Evolutionary conservation across 164 flowering plant genomes (phyloP).

Genomic region (Umbilicus rupestris): DNA sequence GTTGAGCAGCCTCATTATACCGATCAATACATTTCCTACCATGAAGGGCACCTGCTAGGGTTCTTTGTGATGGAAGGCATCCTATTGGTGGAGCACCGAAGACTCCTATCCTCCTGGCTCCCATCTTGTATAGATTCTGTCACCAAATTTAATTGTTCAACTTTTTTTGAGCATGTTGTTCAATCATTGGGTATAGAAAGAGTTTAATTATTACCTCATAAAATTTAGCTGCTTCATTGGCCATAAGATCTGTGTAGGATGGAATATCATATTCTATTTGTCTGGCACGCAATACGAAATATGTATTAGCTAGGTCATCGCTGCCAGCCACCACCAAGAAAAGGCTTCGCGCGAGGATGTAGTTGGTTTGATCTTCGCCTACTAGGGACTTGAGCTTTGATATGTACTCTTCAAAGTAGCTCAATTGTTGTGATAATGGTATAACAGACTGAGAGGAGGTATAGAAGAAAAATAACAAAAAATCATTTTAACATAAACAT

Average conservation of each 20-base stretch:
- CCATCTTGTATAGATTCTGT: slow-evolving; percentile 12
- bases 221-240: slow-evolving; percentile 4
- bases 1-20: slow-evolving; percentile 20
- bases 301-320: slow-evolving; percentile 18
- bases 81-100: slow-evolving; percentile 39
- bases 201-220: background rate
- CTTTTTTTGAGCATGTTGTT: too few species aligned
- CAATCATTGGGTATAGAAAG: background rate
- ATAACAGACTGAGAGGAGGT: background rate
- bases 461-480: background rate
- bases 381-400: slow-evolving; percentile 2
- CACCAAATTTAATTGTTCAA: too few species aligned
- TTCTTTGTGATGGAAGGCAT: slow-evolving; percentile 44
- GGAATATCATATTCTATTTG: background rate
- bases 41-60: slow-evolving; percentile 25
- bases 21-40: slow-evolving; percentile 24
- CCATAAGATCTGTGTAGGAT: slow-evolving; percentile 6
- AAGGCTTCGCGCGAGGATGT: slow-evolving; percentile 11
- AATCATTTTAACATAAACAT: background rate
- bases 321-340: slow-evolving; percentile 13
- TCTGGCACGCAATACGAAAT: background rate
- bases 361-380: slow-evolving; percentile 12
- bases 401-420: slow-evolving; percentile 14
- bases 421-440: slow-evolving; percentile 13
- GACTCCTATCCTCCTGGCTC: slow-evolving; percentile 32